Conservation (phyloP, 768 basidiomycete genomes). For the Russula dissimulans region DNA sequence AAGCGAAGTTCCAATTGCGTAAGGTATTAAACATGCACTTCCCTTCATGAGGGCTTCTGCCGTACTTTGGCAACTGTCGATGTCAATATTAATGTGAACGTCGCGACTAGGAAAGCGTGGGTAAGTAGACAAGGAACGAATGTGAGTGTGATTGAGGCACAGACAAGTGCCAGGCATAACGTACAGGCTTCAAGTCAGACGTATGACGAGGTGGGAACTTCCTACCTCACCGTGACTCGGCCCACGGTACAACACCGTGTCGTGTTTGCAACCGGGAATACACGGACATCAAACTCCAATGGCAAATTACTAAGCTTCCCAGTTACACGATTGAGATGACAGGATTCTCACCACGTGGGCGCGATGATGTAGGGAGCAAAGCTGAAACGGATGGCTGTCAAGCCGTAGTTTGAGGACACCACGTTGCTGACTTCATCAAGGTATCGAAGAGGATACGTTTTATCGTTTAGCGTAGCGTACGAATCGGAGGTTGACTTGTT, state of each 20-base stretch:
- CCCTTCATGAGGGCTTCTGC: not conserved
- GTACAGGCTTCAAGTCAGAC: not conserved
- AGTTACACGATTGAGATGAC: too few species aligned
- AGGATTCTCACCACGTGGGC: not conserved
- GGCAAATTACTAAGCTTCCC: too few species aligned
- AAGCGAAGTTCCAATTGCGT: not conserved
- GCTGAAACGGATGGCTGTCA: not conserved
- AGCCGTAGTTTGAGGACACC: not conserved
- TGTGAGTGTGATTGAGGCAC: not conserved
- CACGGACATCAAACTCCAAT: not conserved
- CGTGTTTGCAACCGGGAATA: not conserved
- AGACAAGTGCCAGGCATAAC: not conserved
- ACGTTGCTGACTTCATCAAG: too few species aligned
- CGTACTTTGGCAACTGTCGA: slow-evolving; percentile 1
- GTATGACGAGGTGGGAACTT: not conserved
- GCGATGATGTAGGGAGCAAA: not conserved
- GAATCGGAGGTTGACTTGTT: not conserved
- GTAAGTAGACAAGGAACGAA: not conserved
- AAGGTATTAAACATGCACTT: not conserved
- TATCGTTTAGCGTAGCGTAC: not conserved
- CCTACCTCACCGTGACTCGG: slow-evolving; percentile 3
- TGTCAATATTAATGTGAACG: not conserved
- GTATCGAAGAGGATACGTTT: too few species aligned
- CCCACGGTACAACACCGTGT: not conserved
- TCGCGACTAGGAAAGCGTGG: not conserved